Base-by-base conservation (phyloP, 495 filamentous ascomycete species). In the Aspergillus leporis region DNA sequence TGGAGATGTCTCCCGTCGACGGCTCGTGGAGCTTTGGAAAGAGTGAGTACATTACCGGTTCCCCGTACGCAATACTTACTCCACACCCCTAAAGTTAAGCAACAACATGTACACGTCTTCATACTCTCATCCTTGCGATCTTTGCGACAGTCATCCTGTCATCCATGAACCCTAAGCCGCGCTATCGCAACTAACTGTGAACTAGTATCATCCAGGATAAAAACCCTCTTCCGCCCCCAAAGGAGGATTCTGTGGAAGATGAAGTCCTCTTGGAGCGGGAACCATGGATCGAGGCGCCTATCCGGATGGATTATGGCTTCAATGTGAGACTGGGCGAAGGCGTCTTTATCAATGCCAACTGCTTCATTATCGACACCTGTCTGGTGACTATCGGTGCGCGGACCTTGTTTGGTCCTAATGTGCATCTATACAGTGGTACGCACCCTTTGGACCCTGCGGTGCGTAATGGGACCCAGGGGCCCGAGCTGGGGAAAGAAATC, bases 281-380 rank as follows among this genome's bases (percentile, higher is more conserved):
- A 13, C 83, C 90, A 4, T 92, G 81, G 80, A 75, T 93, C n/a
- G 86, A 90, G 58, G 72, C 83, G 0, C 90, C 90, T 7, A 76
- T 95, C 62, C 80, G 77, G 14, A 74, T 87, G 4, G 91, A 95
- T 68, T 92, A 94, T 61, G 91, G 91, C 2, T 84, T 77, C 64
- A 91, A 95, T 57, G 72, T 93, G 47, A 79, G 78, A 52, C 60
- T 93, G 22, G 90, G 88, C 22, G 68, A 81, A 21, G 78, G 80
- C 30, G 87, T 90, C 16, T 96, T 86, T 68, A 78, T 95, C 70
- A 96, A 95, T 75, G 87, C 81, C 68, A 87, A 90, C 73, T 83
- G 81, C 56, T 86, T 84, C 4, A 85, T 91, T 63, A 70, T 96
- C 22, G 93, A 97, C 71, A 93, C 87, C 4, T 89, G 88, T 68